A percentile compares a stretch with the other conserved stretches of the same genome.
Conservation (phyloP, 306 rosid species). For the Oxytropis ochrocephala region DNA sequence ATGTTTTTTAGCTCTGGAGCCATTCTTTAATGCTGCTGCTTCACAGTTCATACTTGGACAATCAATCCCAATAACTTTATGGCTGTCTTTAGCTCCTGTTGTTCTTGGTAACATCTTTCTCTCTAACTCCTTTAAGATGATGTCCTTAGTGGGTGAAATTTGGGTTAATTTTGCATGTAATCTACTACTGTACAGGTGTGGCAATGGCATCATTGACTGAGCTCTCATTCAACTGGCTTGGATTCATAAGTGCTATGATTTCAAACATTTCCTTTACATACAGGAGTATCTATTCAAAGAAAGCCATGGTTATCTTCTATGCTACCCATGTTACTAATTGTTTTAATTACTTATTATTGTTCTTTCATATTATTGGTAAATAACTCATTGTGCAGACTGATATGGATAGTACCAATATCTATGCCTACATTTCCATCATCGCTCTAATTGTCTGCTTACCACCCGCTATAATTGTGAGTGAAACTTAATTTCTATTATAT, state of each 20-base stretch:
- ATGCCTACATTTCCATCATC: constrained; percentile 90
- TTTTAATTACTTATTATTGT: background rate
- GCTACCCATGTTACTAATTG: background rate
- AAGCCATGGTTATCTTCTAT: constrained; percentile 72
- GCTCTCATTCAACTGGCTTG: constrained; percentile 91
- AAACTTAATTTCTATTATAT: background rate
- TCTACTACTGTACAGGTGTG: constrained; percentile 53
- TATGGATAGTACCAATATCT: constrained; percentile 89
- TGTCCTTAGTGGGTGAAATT: background rate
- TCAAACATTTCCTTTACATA: constrained; percentile 91
- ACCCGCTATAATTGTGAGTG: constrained; percentile 84
- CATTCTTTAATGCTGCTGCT: constrained; percentile 92
- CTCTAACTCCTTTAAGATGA: background rate
- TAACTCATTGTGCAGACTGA: constrained; percentile 63
- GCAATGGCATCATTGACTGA: constrained; percentile 95
- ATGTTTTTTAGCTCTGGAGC: constrained; percentile 71
- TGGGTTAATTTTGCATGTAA: background rate
- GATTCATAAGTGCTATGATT: constrained; percentile 91
- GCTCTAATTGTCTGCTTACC: constrained; percentile 88
- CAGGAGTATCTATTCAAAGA: constrained; percentile 92
- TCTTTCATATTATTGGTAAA: background rate
- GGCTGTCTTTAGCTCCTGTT: constrained; percentile 95
- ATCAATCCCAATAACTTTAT: constrained; percentile 60
- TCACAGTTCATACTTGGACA: constrained; percentile 92
- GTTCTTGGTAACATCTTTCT: constrained; percentile 58